Conservation (phyloP, 305 asterid species). For the Fraxinus baroniana region DNA sequence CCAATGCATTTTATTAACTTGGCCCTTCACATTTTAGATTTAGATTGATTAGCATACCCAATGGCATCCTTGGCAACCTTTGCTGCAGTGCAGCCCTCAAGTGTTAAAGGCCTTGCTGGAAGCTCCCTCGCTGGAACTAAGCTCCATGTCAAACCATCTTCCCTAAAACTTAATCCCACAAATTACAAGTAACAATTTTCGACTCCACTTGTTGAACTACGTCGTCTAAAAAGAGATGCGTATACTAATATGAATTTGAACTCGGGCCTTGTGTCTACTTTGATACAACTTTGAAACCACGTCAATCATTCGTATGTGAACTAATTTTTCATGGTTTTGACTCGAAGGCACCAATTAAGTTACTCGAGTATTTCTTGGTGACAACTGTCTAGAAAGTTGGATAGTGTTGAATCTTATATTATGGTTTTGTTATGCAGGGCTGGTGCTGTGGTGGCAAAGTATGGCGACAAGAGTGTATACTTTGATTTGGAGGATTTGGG, state of each 20-base stretch:
- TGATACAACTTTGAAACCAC: neutral
- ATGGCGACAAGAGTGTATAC: slow-evolving; percentile 94
- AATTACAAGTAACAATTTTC: slow-evolving; percentile 43
- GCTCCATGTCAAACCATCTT: slow-evolving; percentile 68
- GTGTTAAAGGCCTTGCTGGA: slow-evolving; percentile 84
- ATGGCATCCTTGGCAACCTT: slow-evolving; percentile 85
- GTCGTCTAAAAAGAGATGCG: neutral
- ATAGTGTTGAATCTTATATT: neutral
- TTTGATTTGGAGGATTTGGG: slow-evolving; percentile 95
- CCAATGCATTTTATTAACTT: slow-evolving; percentile 12
- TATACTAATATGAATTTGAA: neutral
- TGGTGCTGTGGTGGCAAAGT: slow-evolving; percentile 77
- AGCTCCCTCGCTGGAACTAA: slow-evolving; percentile 82
- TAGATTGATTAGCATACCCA: neutral
- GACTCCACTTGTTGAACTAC: neutral
- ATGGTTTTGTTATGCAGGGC: neutral
- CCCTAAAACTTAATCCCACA: slow-evolving; percentile 49
- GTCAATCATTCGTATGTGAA: neutral
- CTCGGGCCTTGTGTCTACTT: neutral
- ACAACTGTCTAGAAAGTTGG: neutral
- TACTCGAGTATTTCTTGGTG: neutral
- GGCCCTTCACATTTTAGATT: neutral
- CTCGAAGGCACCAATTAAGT: neutral
- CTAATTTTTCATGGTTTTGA: neutral
- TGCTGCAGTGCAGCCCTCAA: slow-evolving; percentile 59